A percentile compares a stretch with the other conserved stretches of the same genome.
phyloP scores from a whole-genome alignment of 768 basidiomycete species.

The Boletus tylopilopsis region DNA sequence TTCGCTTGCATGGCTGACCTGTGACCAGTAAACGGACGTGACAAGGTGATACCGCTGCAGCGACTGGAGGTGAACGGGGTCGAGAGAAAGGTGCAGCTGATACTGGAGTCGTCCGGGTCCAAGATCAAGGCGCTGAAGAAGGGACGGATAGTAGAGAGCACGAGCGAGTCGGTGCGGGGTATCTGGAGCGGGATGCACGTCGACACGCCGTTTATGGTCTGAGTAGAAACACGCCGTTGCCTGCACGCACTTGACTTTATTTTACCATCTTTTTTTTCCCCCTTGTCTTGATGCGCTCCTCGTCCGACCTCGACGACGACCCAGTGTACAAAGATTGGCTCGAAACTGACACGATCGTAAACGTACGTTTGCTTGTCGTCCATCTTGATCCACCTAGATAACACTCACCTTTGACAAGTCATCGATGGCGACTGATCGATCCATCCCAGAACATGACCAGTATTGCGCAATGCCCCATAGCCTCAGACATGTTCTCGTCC shows the following conservation, averaged over 20 bases:
- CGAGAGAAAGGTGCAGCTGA: constrained; percentile 72
- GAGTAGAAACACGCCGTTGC: constrained; percentile 31
- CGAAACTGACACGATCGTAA: constrained; percentile 24
- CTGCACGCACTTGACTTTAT: constrained; percentile 27
- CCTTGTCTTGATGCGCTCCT: constrained; percentile 1
- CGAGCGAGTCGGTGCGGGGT: constrained; percentile 76
- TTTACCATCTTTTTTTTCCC: not conserved
- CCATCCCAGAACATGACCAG: constrained; percentile 27
- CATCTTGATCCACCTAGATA: not conserved
- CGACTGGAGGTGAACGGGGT: constrained; percentile 71
- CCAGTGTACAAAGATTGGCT: constrained; percentile 13
- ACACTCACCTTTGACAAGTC: no score
- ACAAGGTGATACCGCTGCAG: constrained; percentile 84
- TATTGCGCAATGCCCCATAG: constrained; percentile 28
- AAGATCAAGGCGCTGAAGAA: constrained; percentile 80
- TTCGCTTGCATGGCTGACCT: constrained; percentile 11
- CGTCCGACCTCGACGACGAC: constrained; percentile 7
- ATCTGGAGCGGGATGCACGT: constrained; percentile 91
- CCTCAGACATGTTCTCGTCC: constrained; percentile 28
- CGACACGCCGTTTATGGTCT: constrained; percentile 59
- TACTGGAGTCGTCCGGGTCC: constrained; percentile 84
- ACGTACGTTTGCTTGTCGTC: constrained; percentile 14
- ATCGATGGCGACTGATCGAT: constrained; percentile 22
- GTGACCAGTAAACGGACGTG: constrained; percentile 72
- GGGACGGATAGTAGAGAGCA: constrained; percentile 64